Conservation (phyloP, 495 filamentous ascomycete genomes). For the Hypoxylon perforatum region DNA sequence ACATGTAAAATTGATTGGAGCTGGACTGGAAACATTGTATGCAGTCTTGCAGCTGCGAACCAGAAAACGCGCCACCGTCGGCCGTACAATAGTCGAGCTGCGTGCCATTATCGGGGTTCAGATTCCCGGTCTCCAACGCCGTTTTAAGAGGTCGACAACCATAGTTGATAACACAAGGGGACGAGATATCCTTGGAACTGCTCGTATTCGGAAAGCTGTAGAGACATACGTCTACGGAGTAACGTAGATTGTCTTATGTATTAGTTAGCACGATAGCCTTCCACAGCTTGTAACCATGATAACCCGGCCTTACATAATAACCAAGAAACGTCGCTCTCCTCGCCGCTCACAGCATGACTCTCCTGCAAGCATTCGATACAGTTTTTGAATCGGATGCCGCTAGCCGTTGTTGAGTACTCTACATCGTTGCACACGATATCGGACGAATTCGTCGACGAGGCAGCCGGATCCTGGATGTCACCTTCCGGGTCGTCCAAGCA, state of each 20-base stretch:
- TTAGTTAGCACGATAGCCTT: slow-evolving; percentile 3
- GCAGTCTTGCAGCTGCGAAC: slow-evolving; percentile 36
- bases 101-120: slow-evolving; percentile 33
- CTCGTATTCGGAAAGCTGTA: slow-evolving; percentile 46
- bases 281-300: neutral
- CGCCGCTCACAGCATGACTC: slow-evolving; percentile 62
- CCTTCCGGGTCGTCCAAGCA: slow-evolving; percentile 54
- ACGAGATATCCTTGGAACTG: slow-evolving; percentile 36
- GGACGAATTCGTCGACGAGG: slow-evolving; percentile 44
- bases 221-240: slow-evolving; percentile 54
- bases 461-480: slow-evolving; percentile 27
- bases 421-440: slow-evolving; percentile 68
- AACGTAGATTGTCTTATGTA: slow-evolving; percentile 53
- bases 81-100: slow-evolving; percentile 46
- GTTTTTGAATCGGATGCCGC: slow-evolving; percentile 64
- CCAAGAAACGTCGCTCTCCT: slow-evolving; percentile 68
- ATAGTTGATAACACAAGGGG: slow-evolving; percentile 46
- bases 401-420: slow-evolving; percentile 54
- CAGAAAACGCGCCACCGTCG: slow-evolving; percentile 29
- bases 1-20: slow-evolving; percentile 39
- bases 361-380: slow-evolving; percentile 69
- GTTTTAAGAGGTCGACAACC: slow-evolving; percentile 41
- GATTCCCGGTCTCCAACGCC: slow-evolving; percentile 36
- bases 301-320: slow-evolving; percentile 57
- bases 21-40: slow-evolving; percentile 45